Evolutionary conservation across 306 rosid genomes (phyloP).

Genomic region (Begonia fuchsioides): DNA sequence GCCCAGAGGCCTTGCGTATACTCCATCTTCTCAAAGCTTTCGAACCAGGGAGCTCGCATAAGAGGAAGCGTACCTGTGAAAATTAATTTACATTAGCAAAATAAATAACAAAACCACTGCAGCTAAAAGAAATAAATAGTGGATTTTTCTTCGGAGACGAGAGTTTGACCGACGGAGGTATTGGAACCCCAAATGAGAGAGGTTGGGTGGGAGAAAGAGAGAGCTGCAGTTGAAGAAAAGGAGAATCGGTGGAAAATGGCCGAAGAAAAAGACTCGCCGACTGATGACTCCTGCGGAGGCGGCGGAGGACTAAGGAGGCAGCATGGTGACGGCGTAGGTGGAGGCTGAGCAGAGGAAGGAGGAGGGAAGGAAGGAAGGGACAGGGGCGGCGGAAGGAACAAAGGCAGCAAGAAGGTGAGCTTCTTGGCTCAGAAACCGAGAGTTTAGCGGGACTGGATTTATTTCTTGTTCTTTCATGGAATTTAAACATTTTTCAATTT

Average conservation of each 20-base stretch:
- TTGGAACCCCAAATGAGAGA: conserved; percentile 77
- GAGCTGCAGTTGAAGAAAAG: conserved; percentile 5
- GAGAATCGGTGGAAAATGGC: conserved; percentile 10
- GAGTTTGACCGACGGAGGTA: conserved; percentile 87
- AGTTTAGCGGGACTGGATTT: too few relatives aligned
- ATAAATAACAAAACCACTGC: background rate
- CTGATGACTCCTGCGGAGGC: conserved; percentile 10
- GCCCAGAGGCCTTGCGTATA: conserved; percentile 75
- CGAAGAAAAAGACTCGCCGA: conserved; percentile 4
- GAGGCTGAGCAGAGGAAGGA: too few relatives aligned
- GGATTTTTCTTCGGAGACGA: conserved; percentile 22
- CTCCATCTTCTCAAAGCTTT: conserved; percentile 64
- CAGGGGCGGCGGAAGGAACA: too few relatives aligned
- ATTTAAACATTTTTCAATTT: too few relatives aligned
- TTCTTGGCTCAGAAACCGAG: too few relatives aligned
- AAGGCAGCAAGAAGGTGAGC: too few relatives aligned
- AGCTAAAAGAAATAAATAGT: too few relatives aligned
- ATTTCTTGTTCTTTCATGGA: too few relatives aligned
- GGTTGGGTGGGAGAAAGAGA: conserved; percentile 72
- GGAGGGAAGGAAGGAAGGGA: background rate
- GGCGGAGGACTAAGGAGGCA: conserved; percentile 11
- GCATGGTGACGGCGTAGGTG: conserved; percentile 11
- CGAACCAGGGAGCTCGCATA: conserved; percentile 64
- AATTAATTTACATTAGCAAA: background rate
- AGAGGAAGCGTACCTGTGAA: conserved; percentile 54